These are phyloP conservation scores for Falciphora oryzae DNA, from an alignment of 2,329 filamentous ascomycete species.

Conservation along the genomic window DNA sequence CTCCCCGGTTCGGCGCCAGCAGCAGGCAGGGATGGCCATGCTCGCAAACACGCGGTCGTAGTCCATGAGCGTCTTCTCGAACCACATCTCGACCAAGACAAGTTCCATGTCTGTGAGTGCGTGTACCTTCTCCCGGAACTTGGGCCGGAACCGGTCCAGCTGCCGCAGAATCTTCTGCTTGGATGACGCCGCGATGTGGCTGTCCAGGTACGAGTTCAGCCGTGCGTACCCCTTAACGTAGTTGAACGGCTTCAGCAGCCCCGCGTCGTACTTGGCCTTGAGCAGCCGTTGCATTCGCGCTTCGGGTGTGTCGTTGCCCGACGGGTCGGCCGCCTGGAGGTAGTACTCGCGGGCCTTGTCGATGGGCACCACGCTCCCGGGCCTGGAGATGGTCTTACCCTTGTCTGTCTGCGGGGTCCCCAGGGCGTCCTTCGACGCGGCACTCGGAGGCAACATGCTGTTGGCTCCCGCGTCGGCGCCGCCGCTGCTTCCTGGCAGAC, in stretches of 20 bases:
- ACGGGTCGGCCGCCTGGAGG: constrained; percentile 91
- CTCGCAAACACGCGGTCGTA: constrained; percentile 98
- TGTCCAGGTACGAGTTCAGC: constrained; percentile 85
- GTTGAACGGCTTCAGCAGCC: constrained; percentile 92
- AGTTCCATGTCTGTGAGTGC: constrained; percentile 89
- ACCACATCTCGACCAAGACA: constrained; percentile 98
- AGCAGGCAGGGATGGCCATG: constrained; percentile 97
- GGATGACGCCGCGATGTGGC: constrained; percentile 72
- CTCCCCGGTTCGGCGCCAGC: constrained; percentile 93
- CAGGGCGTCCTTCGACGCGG: constrained; percentile 38
- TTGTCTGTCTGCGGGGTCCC: constrained; percentile 40
- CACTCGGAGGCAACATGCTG: constrained; percentile 30
- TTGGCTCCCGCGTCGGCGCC: constrained; percentile 30
- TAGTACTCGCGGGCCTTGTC: constrained; percentile 87
- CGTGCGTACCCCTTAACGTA: constrained; percentile 95
- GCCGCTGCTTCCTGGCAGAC: constrained; percentile 37
- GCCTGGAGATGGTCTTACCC: constrained; percentile 53
- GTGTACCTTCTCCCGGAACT: constrained; percentile 93
- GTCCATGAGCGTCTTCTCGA: constrained; percentile 92
- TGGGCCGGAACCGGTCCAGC: constrained; percentile 87
- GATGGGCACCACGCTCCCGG: constrained; percentile 54
- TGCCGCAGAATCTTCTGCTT: constrained; percentile 90
- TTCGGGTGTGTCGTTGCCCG: constrained; percentile 77
- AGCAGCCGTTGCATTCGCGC: constrained; percentile 93
- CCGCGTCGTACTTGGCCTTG: constrained; percentile 92